These are phyloP conservation scores for Schrenkiella parvula DNA, from an alignment of 345 rosid species.

Conservation along the genomic window DNA sequence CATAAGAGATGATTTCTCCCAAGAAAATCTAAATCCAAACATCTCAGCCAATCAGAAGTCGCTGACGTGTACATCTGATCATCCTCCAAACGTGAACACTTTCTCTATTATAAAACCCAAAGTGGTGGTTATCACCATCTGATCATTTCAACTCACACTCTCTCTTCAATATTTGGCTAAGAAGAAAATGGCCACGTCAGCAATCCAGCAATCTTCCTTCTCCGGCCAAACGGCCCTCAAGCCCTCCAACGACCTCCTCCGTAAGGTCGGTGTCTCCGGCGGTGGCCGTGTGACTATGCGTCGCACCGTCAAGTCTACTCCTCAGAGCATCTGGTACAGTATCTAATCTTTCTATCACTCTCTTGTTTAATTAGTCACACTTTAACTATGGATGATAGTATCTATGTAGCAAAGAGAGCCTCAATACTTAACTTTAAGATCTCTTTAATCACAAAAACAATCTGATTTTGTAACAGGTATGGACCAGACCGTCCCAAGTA, in stretches of 20 bases:
- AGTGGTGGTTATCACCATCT: not conserved
- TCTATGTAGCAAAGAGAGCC: not conserved
- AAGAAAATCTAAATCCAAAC: conserved; percentile 37
- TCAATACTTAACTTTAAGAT: not conserved
- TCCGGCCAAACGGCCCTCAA: conserved; percentile 70
- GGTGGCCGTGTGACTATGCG: conserved; percentile 79
- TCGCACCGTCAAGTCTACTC: conserved; percentile 72
- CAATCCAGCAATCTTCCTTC: conserved; percentile 77
- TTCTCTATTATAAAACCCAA: conserved; percentile 38
- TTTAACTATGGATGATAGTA: no score
- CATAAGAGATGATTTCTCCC: no score
- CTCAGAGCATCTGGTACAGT: conserved; percentile 83
- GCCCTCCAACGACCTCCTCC: conserved; percentile 65
- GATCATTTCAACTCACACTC: not conserved
- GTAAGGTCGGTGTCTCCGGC: conserved; percentile 55
- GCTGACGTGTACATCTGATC: conserved; percentile 51
- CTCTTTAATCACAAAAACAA: not conserved
- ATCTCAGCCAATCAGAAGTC: conserved; percentile 39
- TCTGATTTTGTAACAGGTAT: conserved; percentile 54
- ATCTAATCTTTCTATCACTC: not conserved
- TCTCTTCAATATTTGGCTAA: not conserved
- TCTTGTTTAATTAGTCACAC: not conserved
- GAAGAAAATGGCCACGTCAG: conserved; percentile 86
- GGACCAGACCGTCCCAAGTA: conserved; percentile 98
- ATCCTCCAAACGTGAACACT: conserved; percentile 27